These are phyloP conservation scores for Phlegmacium glaucopus DNA, from an alignment of 768 basidiomycete genomes.

Conservation along the genomic window DNA sequence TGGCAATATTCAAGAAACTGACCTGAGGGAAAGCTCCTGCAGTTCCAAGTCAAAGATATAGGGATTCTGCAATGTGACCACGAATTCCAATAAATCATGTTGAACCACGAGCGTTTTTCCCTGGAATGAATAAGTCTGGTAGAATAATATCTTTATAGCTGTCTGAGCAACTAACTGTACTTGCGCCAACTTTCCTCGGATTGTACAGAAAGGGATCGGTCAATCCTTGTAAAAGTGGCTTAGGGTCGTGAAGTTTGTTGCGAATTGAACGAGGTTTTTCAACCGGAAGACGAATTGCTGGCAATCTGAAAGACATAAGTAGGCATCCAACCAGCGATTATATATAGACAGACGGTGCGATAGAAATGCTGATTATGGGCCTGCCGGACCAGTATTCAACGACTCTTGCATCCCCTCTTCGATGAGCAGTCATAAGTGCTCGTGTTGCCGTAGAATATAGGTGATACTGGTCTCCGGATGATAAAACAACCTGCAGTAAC, in stretches of 20 bases:
- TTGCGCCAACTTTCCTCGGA: slow-evolving; percentile 61
- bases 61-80: slow-evolving; percentile 85
- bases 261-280: slow-evolving; percentile 67
- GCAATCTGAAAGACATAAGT: slow-evolving; percentile 46
- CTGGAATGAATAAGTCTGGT: slow-evolving; percentile 26
- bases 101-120: slow-evolving; percentile 69
- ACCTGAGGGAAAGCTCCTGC: slow-evolving; percentile 81
- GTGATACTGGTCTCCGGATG: slow-evolving; percentile 75
- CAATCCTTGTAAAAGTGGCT: slow-evolving; percentile 52
- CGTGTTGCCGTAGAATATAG: slow-evolving; percentile 67
- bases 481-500: slow-evolving; percentile 63
- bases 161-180: slow-evolving; percentile 44
- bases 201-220: slow-evolving; percentile 91
- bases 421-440: slow-evolving; percentile 70
- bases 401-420: slow-evolving; percentile 68
- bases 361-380: slow-evolving; percentile 74
- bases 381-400: slow-evolving; percentile 88
- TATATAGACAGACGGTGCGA: slow-evolving; percentile 59
- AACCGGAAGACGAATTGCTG: slow-evolving; percentile 64
- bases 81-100: slow-evolving; percentile 79
- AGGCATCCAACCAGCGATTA: background rate
- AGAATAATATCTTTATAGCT: background rate
- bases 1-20: slow-evolving; percentile 8
- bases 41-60: slow-evolving; percentile 91
- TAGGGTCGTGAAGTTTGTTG: slow-evolving; percentile 33